Evolutionary conservation across 768 basidiomycete genomes (phyloP).

Genomic region (Leccinum sublutescens): DNA sequence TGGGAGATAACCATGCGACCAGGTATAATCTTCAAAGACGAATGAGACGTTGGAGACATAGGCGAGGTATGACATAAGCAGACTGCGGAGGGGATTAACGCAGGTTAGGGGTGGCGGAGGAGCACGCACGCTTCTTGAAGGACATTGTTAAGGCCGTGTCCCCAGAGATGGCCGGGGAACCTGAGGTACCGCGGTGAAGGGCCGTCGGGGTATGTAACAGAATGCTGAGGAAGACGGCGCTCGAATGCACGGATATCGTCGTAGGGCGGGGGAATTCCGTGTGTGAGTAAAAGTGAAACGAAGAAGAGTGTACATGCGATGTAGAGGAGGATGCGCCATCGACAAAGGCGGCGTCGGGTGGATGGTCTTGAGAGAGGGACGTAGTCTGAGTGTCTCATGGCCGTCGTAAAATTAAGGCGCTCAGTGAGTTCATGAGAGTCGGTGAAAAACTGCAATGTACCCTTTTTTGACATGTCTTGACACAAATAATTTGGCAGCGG

Average conservation of each 20-base stretch:
- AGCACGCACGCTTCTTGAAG: conserved; percentile 57
- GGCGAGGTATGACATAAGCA: conserved; percentile 53
- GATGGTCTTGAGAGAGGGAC: conserved; percentile 2
- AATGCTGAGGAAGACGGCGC: conserved; percentile 39
- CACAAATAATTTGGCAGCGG: too few relatives aligned
- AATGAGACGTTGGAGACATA: conserved; percentile 49
- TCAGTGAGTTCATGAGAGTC: not conserved
- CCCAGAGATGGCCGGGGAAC: conserved; percentile 58
- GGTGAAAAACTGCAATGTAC: too few relatives aligned
- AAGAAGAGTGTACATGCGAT: conserved; percentile 24
- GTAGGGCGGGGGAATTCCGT: conserved; percentile 42
- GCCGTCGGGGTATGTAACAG: conserved; percentile 4
- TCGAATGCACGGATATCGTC: conserved; percentile 37
- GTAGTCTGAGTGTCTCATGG: conserved; percentile 3
- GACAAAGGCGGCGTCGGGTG: conserved; percentile 13
- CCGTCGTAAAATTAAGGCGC: not conserved
- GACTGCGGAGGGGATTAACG: conserved; percentile 25
- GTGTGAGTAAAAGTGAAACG: conserved; percentile 30
- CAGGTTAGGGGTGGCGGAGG: not conserved
- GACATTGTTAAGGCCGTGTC: conserved; percentile 60
- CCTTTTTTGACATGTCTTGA: too few relatives aligned
- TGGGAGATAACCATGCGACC: conserved; percentile 53
- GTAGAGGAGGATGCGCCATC: conserved; percentile 24
- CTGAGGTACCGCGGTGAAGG: conserved; percentile 38
- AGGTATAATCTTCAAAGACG: conserved; percentile 63